Conservation (phyloP, 139 green algal genomes). For the Haematococcus sp. region DNA sequence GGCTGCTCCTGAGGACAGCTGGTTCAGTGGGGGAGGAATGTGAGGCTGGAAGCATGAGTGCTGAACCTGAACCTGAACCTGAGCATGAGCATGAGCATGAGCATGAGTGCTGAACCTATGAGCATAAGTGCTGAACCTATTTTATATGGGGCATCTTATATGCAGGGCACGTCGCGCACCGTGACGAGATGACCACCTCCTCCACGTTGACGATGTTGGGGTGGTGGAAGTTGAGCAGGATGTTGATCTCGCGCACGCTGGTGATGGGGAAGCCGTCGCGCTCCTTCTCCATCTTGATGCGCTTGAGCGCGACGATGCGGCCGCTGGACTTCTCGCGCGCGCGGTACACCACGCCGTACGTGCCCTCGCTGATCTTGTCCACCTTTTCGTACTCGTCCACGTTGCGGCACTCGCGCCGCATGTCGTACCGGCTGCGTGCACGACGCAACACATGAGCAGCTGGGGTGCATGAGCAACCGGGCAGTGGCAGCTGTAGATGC, state of each 20-base stretch:
- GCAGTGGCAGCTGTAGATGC: not conserved
- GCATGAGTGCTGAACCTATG: too few species aligned
- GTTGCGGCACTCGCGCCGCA: constrained; percentile 73
- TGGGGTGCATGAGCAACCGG: not conserved
- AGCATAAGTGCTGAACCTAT: too few species aligned
- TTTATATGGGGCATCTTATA: too few species aligned
- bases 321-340: constrained; percentile 42
- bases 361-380: constrained; percentile 80
- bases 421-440: constrained; percentile 26
- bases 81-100: too few species aligned
- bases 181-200: constrained; percentile 71
- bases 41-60: too few species aligned
- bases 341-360: constrained; percentile 89
- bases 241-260: constrained; percentile 93
- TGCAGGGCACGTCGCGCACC: too few species aligned
- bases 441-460: not conserved
- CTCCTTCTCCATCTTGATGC: constrained; percentile 93
- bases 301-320: constrained; percentile 85
- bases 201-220: constrained; percentile 94
- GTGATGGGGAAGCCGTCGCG: constrained; percentile 95
- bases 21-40: too few species aligned
- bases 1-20: too few species aligned
- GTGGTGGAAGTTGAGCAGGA: constrained; percentile 92
- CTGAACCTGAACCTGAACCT: too few species aligned
- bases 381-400: constrained; percentile 87